These are phyloP conservation scores for Colletotrichum tabaci DNA, from an alignment of 2,329 filamentous ascomycete species.

Conservation along the genomic window DNA sequence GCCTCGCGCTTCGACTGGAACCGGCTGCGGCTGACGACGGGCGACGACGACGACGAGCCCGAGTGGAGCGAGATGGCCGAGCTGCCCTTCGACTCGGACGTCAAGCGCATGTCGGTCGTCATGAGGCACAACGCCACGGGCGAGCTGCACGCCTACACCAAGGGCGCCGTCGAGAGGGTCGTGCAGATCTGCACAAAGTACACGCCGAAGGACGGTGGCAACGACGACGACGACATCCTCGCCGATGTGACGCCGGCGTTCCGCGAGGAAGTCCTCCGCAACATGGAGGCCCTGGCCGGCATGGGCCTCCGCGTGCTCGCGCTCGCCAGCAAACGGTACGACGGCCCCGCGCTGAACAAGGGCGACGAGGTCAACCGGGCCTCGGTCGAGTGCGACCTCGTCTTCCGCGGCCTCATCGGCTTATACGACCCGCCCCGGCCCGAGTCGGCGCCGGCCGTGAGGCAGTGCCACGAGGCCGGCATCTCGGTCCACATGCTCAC, in stretches of 20 bases:
- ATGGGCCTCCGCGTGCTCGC: constrained; percentile 78
- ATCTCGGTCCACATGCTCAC: constrained; percentile 79
- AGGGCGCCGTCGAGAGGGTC: constrained; percentile 78
- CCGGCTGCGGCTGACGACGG: constrained; percentile 65
- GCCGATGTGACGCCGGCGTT: constrained; percentile 65
- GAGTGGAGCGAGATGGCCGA: constrained; percentile 73
- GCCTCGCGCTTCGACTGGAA: constrained; percentile 77
- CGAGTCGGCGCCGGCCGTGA: constrained; percentile 74
- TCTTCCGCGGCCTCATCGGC: constrained; percentile 77
- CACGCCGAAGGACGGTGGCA: constrained; percentile 43
- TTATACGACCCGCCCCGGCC: constrained; percentile 80
- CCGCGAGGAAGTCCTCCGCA: constrained; percentile 69
- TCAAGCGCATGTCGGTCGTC: constrained; percentile 83
- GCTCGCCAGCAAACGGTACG: constrained; percentile 67
- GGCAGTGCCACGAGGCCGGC: constrained; percentile 72
- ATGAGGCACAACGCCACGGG: constrained; percentile 61
- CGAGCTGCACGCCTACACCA: constrained; percentile 62
- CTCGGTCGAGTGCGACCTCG: constrained; percentile 71
- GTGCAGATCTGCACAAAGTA: constrained; percentile 70
- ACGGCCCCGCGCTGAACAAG: constrained; percentile 54
- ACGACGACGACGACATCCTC: constrained; percentile 37
- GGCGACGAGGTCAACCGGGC: constrained; percentile 64
- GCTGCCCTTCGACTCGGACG: constrained; percentile 79
- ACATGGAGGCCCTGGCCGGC: constrained; percentile 75
- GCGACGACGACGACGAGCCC: constrained; percentile 61